phyloP scores from a whole-genome alignment of 495 filamentous ascomycete genomes.

The Neurospora sp. region DNA sequence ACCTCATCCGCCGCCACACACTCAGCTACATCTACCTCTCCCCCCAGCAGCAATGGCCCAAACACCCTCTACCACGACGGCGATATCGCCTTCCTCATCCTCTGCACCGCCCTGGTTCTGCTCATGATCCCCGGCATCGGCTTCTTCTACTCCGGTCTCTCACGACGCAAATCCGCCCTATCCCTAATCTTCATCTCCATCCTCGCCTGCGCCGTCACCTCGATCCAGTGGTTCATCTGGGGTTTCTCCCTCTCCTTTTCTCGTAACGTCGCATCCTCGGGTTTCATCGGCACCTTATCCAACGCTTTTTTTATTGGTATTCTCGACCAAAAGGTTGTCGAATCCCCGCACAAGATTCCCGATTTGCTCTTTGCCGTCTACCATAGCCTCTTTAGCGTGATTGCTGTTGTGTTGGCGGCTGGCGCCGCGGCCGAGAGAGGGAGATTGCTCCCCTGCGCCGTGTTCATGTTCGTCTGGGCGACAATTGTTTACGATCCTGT shows the following conservation, averaged over 20 bases:
- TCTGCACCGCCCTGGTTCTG: slow-evolving; percentile 75
- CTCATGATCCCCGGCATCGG: slow-evolving; percentile 98
- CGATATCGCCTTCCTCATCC: slow-evolving; percentile 85
- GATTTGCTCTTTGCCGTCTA: slow-evolving; percentile 89
- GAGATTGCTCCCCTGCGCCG: slow-evolving; percentile 40
- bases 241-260: slow-evolving; percentile 90
- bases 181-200: slow-evolving; percentile 92
- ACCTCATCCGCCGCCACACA: not conserved
- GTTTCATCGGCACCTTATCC: slow-evolving; percentile 61
- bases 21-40: not conserved
- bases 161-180: slow-evolving; percentile 84
- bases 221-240: slow-evolving; percentile 99
- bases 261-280: slow-evolving; percentile 61
- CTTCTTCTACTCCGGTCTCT: slow-evolving; percentile 96
- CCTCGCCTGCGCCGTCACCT: slow-evolving; percentile 80
- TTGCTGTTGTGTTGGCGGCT: slow-evolving; percentile 86
- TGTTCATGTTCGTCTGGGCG: slow-evolving; percentile 95
- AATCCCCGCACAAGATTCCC: slow-evolving; percentile 58
- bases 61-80: slow-evolving; percentile 47
- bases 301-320: slow-evolving; percentile 83
- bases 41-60: slow-evolving; percentile 26
- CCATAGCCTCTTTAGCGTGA: slow-evolving; percentile 92
- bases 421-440: slow-evolving; percentile 73
- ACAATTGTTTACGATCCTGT: slow-evolving; percentile 93
- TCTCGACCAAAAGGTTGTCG: slow-evolving; percentile 36